A percentile compares a stretch with the other conserved stretches of the same genome.
Evolutionary conservation across 2,329 filamentous ascomycete genomes (phyloP).

Genomic region (Paecilomyces fulvus): DNA sequence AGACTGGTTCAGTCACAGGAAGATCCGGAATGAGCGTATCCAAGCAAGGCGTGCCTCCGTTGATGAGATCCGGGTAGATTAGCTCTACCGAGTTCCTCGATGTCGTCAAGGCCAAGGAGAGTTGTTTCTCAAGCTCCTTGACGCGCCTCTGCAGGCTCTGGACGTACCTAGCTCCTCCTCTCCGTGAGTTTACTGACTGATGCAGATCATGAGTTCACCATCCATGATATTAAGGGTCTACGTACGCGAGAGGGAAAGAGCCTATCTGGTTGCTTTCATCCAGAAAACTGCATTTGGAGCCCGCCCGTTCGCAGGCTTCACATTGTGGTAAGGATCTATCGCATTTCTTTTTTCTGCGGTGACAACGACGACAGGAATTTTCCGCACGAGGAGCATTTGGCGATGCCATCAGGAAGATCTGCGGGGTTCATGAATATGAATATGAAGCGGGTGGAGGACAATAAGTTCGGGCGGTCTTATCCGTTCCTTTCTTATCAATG

Average conservation of each 20-base stretch:
- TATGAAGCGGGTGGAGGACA: neutral
- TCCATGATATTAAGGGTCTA: conserved; percentile 4
- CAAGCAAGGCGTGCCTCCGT: neutral
- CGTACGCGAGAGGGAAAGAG: conserved; percentile 35
- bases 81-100: neutral
- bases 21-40: neutral
- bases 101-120: neutral
- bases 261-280: conserved; percentile 32
- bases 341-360: conserved; percentile 38
- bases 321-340: conserved; percentile 33
- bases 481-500: neutral
- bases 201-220: neutral
- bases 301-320: conserved; percentile 29
- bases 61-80: neutral
- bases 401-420: conserved; percentile 7
- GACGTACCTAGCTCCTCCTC: conserved; percentile 22
- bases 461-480: neutral
- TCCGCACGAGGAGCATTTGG: conserved; percentile 12
- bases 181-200: neutral
- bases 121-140: conserved; percentile 13
- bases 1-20: neutral
- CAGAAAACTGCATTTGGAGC: conserved; percentile 34
- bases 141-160: conserved; percentile 24
- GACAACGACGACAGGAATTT: conserved; percentile 33
- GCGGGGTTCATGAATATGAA: neutral